A percentile compares a stretch with the other conserved stretches of the same genome.
These are phyloP conservation scores for Rhodomyrtus tomentosa DNA, from an alignment of 345 rosid genomes.

Conservation along the genomic window DNA sequence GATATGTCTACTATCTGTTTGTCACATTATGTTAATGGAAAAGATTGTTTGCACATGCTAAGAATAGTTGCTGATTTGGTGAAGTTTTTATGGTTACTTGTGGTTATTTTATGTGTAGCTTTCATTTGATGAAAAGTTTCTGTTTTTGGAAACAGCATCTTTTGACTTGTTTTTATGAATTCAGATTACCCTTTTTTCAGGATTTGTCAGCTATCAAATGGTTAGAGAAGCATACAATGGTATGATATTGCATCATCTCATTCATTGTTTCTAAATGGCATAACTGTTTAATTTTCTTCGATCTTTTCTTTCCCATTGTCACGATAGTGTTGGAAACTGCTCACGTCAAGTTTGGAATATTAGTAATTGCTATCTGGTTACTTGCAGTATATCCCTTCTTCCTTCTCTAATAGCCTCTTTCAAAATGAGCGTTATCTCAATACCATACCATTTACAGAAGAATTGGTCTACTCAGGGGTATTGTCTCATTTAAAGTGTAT, in stretches of 20 bases:
- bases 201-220: constrained; percentile 98
- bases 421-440: not conserved
- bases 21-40: not conserved
- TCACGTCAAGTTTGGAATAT: not conserved
- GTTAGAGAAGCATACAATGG: constrained; percentile 98
- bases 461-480: not conserved
- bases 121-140: not conserved
- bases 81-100: not conserved
- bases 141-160: not conserved
- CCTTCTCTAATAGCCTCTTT: not conserved
- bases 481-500: not conserved
- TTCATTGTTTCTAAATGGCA: not conserved
- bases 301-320: not conserved
- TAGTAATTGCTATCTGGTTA: not conserved
- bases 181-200: constrained; percentile 97
- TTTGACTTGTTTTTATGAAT: not conserved
- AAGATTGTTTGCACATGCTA: not conserved
- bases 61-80: not conserved
- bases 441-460: not conserved
- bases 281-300: not conserved
- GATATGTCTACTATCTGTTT: not conserved
- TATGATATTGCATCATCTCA: constrained; percentile 6
- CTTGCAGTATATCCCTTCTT: not conserved
- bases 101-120: not conserved
- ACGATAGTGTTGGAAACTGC: not conserved